Evolutionary conservation across 495 filamentous ascomycete genomes (phyloP).

Genomic region (Podospora pseudopauciseta): DNA sequence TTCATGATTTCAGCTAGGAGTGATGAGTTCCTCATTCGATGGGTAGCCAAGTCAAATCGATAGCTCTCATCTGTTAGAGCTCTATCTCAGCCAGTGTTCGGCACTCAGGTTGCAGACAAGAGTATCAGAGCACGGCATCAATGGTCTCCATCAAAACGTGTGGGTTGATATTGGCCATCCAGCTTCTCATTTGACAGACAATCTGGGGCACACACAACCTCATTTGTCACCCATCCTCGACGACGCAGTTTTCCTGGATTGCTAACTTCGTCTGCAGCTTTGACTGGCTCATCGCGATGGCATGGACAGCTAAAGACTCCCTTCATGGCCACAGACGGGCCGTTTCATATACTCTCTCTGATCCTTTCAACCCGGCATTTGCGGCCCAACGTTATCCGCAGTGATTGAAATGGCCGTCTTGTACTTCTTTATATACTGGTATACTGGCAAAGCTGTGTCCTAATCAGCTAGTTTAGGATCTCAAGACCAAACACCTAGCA

Average conservation of each 20-base stretch:
- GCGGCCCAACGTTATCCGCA: constrained; percentile 17
- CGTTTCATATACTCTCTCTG: constrained; percentile 26
- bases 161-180: constrained; percentile 28
- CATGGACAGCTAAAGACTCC: constrained; percentile 14
- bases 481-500: too few species aligned
- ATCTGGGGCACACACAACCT: constrained; percentile 23
- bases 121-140: constrained; percentile 18
- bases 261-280: constrained; percentile 13
- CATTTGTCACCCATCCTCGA: constrained; percentile 11
- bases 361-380: constrained; percentile 27
- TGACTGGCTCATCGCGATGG: constrained; percentile 4
- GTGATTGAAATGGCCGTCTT: background rate
- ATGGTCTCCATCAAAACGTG: constrained; percentile 15
- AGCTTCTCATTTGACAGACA: constrained; percentile 22
- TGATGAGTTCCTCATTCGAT: too few species aligned
- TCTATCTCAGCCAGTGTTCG: background rate
- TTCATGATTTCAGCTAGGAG: background rate
- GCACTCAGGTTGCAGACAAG: background rate
- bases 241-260: constrained; percentile 16
- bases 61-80: too few species aligned
- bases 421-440: background rate
- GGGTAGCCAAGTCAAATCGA: too few species aligned
- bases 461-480: too few species aligned
- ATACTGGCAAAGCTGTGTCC: too few species aligned
- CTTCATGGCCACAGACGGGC: constrained; percentile 20